Percentiles rank a stretch among this genome's conserved stretches.
Evolutionary conservation across 2,329 filamentous ascomycete genomes (phyloP).

Genomic region (Boeremia exigua): DNA sequence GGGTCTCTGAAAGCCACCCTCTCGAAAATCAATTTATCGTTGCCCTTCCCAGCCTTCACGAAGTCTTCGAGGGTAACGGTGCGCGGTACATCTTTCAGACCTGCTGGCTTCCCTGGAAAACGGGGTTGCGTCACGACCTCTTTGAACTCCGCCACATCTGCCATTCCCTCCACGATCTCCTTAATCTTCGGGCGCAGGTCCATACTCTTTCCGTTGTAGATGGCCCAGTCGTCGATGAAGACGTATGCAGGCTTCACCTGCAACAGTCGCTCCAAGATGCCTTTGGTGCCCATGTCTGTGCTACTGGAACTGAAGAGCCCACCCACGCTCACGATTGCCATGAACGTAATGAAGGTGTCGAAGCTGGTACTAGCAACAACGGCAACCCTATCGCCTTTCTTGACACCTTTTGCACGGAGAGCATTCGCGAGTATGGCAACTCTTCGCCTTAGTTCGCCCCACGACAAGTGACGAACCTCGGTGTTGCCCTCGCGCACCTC

Average conservation of each 20-base stretch:
- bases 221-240: conserved; percentile 81
- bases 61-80: conserved; percentile 55
- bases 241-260: conserved; percentile 79
- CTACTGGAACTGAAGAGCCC: conserved; percentile 77
- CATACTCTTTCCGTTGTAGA: conserved; percentile 79
- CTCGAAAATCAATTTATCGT: conserved; percentile 59
- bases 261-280: conserved; percentile 74
- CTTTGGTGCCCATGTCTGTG: conserved; percentile 83
- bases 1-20: conserved; percentile 75
- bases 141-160: conserved; percentile 64
- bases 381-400: conserved; percentile 75
- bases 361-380: conserved; percentile 77
- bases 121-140: conserved; percentile 70
- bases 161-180: conserved; percentile 69
- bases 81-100: conserved; percentile 61
- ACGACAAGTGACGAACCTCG: conserved; percentile 63
- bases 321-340: conserved; percentile 73
- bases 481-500: conserved; percentile 73
- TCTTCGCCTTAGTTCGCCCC: conserved; percentile 67
- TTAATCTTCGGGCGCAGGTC: conserved; percentile 76
- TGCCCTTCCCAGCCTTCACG: conserved; percentile 47
- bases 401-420: conserved; percentile 69
- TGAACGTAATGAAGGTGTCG: conserved; percentile 74
- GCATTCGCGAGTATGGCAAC: conserved; percentile 69
- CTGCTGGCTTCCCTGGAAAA: conserved; percentile 63